Conservation (phyloP, 495 filamentous ascomycete species). For the Xylaria grammica region DNA sequence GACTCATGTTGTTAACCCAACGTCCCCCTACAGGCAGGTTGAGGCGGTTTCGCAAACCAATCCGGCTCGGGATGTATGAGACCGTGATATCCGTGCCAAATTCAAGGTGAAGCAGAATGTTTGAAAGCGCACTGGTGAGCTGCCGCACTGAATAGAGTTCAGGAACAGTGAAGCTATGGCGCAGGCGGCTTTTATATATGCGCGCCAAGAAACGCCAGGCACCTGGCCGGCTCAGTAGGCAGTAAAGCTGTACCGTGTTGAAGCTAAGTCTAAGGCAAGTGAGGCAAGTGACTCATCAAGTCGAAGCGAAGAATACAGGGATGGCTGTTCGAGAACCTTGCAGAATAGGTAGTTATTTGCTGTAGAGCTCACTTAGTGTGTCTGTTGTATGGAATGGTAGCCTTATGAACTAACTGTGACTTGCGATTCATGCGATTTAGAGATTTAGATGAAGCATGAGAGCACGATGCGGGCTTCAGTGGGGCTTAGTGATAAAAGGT, state of each 20-base stretch:
- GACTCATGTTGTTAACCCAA: not conserved
- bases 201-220: conserved; percentile 9
- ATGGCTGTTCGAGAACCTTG: not conserved
- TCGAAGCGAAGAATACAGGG: not conserved
- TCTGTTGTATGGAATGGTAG: not conserved
- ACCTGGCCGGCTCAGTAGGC: not conserved
- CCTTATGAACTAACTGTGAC: not conserved
- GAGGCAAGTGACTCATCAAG: not conserved
- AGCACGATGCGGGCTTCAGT: not conserved
- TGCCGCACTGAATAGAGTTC: not conserved
- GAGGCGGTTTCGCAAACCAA: not conserved
- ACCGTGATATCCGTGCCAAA: not conserved
- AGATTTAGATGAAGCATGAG: not conserved
- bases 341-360: not conserved
- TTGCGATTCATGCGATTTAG: not conserved
- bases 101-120: not conserved
- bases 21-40: not conserved
- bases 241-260: not conserved
- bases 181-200: not conserved
- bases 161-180: not conserved
- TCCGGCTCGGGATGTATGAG: not conserved
- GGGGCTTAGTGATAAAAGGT: not conserved
- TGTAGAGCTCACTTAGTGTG: too few relatives aligned
- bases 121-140: not conserved
- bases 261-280: not conserved